These are phyloP conservation scores for Penicillium steckii DNA, from an alignment of 495 filamentous ascomycete genomes.

Conservation along the genomic window DNA sequence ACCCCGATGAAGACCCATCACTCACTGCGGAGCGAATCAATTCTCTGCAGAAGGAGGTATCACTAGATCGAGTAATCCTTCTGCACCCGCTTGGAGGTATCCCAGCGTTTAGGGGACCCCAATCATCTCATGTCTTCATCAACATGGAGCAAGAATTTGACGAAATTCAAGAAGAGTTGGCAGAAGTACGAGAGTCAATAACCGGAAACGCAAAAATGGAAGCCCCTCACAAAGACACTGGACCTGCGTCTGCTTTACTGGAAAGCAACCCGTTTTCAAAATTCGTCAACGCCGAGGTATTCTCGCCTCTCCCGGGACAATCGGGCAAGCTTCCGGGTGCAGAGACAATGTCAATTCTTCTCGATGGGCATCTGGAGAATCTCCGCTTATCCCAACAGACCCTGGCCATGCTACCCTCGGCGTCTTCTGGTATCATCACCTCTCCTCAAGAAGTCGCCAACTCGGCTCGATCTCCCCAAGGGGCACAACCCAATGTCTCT, in stretches of 20 bases:
- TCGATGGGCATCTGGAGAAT: constrained; percentile 65
- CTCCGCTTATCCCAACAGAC: constrained; percentile 64
- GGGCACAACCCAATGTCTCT: constrained; percentile 44
- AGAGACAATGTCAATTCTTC: constrained; percentile 12
- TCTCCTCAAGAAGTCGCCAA: constrained; percentile 80
- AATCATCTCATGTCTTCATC: constrained; percentile 82
- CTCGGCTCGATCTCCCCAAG: constrained; percentile 45
- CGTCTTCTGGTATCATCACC: constrained; percentile 83
- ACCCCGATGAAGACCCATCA: constrained; percentile 48
- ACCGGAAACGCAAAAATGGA: constrained; percentile 3
- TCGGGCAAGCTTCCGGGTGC: constrained; percentile 3
- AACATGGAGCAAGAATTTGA: constrained; percentile 91
- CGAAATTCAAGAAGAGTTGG: constrained; percentile 61
- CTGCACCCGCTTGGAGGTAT: constrained; percentile 88
- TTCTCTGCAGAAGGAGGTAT: constrained; percentile 52
- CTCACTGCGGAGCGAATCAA: constrained; percentile 43
- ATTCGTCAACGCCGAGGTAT: constrained; percentile 39
- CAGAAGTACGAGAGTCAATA: constrained; percentile 18
- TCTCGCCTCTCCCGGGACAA: constrained; percentile 15
- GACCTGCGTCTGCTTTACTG: constrained; percentile 19
- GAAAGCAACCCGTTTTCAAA: constrained; percentile 48
- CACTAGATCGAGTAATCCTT: constrained; percentile 83
- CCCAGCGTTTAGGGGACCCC: constrained; percentile 63
- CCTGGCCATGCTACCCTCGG: constrained; percentile 76
- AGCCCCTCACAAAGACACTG: neutral